Conservation (phyloP, 495 filamentous ascomycete genomes). For the Penicillium antarcticum region DNA sequence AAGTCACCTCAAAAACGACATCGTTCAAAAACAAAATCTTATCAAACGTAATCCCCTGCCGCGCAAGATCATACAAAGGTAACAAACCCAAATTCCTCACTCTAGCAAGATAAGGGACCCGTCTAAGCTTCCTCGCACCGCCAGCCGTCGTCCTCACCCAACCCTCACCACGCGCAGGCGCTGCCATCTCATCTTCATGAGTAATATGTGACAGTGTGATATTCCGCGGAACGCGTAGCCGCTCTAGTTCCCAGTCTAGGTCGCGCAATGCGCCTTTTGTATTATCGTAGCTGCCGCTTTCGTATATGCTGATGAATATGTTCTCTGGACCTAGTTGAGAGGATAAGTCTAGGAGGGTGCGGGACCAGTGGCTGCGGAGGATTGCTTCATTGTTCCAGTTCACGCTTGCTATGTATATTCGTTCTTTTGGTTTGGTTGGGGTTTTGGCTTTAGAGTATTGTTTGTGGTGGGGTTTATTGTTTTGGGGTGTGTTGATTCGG, state of each 20-base stretch:
- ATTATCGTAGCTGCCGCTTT: conserved; percentile 70
- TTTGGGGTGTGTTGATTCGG: conserved; percentile 14
- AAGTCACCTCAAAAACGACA: conserved; percentile 64
- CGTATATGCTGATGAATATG: conserved; percentile 66
- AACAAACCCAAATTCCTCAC: conserved; percentile 58
- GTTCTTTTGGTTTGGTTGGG: conserved; percentile 23
- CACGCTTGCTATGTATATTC: conserved; percentile 63
- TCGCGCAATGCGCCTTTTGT: conserved; percentile 62
- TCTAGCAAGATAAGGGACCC: conserved; percentile 66
- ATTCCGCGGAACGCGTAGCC: conserved; percentile 47
- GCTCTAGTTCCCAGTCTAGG: conserved; percentile 53
- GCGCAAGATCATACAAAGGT: conserved; percentile 42
- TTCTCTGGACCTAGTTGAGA: conserved; percentile 59
- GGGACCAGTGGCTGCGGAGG: conserved; percentile 60
- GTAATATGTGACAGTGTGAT: conserved; percentile 53
- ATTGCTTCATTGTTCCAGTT: conserved; percentile 70
- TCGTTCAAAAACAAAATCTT: conserved; percentile 73
- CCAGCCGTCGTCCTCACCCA: conserved; percentile 56
- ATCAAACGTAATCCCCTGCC: conserved; percentile 55
- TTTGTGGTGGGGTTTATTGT: conserved; percentile 6
- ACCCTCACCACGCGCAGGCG: conserved; percentile 38
- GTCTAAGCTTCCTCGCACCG: conserved; percentile 52
- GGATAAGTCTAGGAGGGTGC: conserved; percentile 54
- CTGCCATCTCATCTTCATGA: conserved; percentile 51
- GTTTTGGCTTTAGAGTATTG: too few species aligned